Evolutionary conservation across 352 stramenopile species (phyloP).

Genomic region (Phytopythium vexans): DNA sequence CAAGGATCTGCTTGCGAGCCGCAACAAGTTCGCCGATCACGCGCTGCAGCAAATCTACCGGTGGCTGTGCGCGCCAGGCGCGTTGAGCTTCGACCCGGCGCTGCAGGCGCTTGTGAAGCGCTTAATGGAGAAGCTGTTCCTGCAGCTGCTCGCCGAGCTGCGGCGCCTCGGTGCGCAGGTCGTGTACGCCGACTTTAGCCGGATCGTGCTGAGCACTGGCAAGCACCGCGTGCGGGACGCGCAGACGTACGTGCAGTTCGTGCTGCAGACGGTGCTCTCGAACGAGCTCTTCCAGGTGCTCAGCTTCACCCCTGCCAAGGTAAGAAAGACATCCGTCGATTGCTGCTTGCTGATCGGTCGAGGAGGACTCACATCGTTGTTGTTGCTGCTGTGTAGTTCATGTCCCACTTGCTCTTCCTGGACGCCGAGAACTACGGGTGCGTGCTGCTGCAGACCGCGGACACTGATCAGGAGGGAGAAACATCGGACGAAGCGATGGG

Average conservation of each 20-base stretch:
- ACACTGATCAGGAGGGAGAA: constrained; percentile 20
- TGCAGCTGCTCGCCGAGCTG: constrained; percentile 93
- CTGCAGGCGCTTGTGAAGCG: constrained; percentile 93
- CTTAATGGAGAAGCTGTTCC: constrained; percentile 94
- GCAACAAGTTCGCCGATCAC: constrained; percentile 93
- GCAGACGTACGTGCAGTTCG: constrained; percentile 94
- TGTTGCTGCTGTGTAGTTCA: constrained; percentile 50
- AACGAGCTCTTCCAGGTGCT: constrained; percentile 86
- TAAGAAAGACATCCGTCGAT: background rate
- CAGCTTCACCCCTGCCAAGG: constrained; percentile 59
- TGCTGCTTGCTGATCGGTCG: background rate
- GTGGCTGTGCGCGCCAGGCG: constrained; percentile 90
- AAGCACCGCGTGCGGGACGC: constrained; percentile 80
- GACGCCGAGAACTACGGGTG: constrained; percentile 96
- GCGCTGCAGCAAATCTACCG: constrained; percentile 96
- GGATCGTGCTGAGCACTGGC: constrained; percentile 67
- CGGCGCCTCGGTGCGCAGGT: constrained; percentile 93
- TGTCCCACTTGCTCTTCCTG: constrained; percentile 93
- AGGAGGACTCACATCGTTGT: constrained; percentile 1
- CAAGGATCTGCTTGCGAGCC: constrained; percentile 88
- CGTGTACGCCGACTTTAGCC: constrained; percentile 87
- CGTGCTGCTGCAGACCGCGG: constrained; percentile 67
- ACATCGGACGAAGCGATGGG: constrained; percentile 20
- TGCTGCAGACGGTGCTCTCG: constrained; percentile 89
- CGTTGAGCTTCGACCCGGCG: constrained; percentile 92